These are phyloP conservation scores for Fonsecaea pedrosoi DNA, from an alignment of 2,329 filamentous ascomycete species.

Conservation along the genomic window DNA sequence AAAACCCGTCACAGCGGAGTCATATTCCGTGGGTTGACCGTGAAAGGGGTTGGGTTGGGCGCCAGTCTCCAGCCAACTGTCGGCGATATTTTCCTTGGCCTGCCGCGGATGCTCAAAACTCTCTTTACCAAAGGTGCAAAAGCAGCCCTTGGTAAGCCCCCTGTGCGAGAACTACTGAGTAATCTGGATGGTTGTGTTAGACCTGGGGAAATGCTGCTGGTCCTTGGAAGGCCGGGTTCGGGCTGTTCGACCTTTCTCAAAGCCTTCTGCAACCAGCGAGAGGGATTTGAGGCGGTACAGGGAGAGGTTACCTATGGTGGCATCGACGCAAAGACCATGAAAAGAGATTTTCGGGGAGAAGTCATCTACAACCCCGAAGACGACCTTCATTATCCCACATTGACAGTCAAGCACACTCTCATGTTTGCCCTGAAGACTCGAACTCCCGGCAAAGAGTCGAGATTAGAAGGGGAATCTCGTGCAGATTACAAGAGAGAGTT, in stretches of 20 bases:
- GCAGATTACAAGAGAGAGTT: conserved; percentile 67
- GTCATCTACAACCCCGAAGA: conserved; percentile 77
- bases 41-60: conserved; percentile 72
- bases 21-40: conserved; percentile 72
- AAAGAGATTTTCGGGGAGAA: conserved; percentile 56
- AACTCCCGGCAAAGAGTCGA: conserved; percentile 67
- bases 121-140: conserved; percentile 48
- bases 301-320: conserved; percentile 65
- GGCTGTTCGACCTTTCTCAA: conserved; percentile 76
- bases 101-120: conserved; percentile 56
- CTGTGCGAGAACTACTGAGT: conserved; percentile 69
- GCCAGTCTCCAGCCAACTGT: conserved; percentile 66
- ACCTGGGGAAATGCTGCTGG: conserved; percentile 74
- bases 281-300: conserved; percentile 63
- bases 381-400: conserved; percentile 77
- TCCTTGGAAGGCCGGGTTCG: conserved; percentile 71
- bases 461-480: conserved; percentile 67
- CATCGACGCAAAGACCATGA: conserved; percentile 59
- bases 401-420: conserved; percentile 76
- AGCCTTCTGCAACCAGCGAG: conserved; percentile 68
- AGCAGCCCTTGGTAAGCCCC: conserved; percentile 49
- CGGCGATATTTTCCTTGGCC: conserved; percentile 61
- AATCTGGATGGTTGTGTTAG: conserved; percentile 72
- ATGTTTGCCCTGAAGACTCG: conserved; percentile 73
- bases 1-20: conserved; percentile 73